These are phyloP conservation scores for Acer campestre DNA, from an alignment of 345 rosid species.

Conservation along the genomic window DNA sequence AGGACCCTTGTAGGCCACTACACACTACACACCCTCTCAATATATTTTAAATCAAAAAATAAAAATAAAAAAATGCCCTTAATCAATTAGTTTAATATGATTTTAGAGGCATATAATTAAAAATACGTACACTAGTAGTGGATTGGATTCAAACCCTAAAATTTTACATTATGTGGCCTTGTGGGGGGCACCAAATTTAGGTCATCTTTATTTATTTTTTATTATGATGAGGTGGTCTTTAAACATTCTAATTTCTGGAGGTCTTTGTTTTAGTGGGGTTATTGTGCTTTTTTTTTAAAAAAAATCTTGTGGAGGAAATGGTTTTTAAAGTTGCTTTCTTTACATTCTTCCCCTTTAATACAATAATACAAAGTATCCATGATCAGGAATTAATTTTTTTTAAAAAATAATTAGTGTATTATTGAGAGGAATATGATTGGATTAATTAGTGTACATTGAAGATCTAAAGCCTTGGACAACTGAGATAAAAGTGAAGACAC, in stretches of 20 bases:
- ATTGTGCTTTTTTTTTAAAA: not conserved
- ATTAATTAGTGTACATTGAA: not conserved
- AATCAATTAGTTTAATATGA: not conserved
- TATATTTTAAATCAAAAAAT: not conserved
- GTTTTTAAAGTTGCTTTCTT: constrained; percentile 39
- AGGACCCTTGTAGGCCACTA: constrained; percentile 37
- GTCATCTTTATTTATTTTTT: not conserved
- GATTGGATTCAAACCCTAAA: constrained; percentile 22
- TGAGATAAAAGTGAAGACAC: no score
- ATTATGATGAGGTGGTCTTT: constrained; percentile 14
- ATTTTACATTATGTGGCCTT: constrained; percentile 23
- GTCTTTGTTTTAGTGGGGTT: constrained; percentile 27
- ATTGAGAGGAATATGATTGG: not conserved
- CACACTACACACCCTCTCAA: constrained; percentile 6
- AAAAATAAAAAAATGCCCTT: not conserved
- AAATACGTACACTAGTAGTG: not conserved
- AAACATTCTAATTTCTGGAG: constrained; percentile 32
- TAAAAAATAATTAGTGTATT: not conserved
- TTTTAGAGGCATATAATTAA: not conserved
- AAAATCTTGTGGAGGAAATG: constrained; percentile 5
- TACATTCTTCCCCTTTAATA: constrained; percentile 38
- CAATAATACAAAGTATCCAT: constrained; percentile 18
- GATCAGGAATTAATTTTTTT: constrained; percentile 18
- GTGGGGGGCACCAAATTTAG: constrained; percentile 38
- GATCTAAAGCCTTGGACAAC: no score